Conservation (phyloP, 2,329 filamentous ascomycete species). For the Teratosphaeria epicoccoides region DNA sequence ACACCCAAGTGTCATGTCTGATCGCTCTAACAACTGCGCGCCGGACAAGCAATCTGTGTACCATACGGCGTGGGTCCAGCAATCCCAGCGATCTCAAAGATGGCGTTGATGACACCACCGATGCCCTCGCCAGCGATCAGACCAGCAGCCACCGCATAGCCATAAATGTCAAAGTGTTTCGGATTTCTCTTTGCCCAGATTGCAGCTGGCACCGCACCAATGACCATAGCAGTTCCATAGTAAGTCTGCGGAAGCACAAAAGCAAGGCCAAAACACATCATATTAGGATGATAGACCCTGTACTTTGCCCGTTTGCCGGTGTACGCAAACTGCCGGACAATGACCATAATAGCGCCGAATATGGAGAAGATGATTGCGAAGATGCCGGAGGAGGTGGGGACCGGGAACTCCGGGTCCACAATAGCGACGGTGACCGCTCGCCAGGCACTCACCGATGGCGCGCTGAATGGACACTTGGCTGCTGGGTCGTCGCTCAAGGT, state of each 20-base stretch:
- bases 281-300: conserved; percentile 49
- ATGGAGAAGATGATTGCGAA: conserved; percentile 47
- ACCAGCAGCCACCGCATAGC: conserved; percentile 50
- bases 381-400: conserved; percentile 46
- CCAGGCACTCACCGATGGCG: conserved; percentile 57
- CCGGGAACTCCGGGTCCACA: conserved; percentile 45
- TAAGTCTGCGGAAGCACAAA: conserved; percentile 48
- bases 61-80: conserved; percentile 32
- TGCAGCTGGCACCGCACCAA: conserved; percentile 43
- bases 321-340: conserved; percentile 46
- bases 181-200: conserved; percentile 46
- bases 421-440: conserved; percentile 53
- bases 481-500: conserved; percentile 33
- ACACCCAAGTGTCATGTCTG: too few relatives aligned
- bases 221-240: conserved; percentile 49
- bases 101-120: conserved; percentile 51
- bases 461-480: conserved; percentile 46
- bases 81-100: conserved; percentile 38
- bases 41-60: conserved; percentile 33
- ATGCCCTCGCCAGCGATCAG: conserved; percentile 55
- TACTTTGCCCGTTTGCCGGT: conserved; percentile 45
- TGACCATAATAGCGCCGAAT: conserved; percentile 41
- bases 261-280: conserved; percentile 50
- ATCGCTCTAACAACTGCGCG: conserved; percentile 18
- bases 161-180: conserved; percentile 44